A percentile compares a stretch with the other conserved stretches of the same genome.
These are phyloP conservation scores for Wickerhamiella sorbophila DNA, from an alignment of 805 yeast species.

Conservation along the genomic window DNA sequence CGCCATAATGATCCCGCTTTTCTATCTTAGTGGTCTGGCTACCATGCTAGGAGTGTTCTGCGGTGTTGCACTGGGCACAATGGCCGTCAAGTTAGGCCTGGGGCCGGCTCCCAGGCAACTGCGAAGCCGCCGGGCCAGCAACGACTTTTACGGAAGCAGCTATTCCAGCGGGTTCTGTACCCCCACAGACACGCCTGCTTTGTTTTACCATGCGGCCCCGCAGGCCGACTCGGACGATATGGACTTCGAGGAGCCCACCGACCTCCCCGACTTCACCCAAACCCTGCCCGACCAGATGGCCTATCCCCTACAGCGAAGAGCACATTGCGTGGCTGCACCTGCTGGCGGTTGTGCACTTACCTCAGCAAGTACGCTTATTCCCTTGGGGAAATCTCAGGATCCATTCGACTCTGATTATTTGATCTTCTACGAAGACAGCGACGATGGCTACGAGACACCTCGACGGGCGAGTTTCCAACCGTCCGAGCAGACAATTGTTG, in stretches of 20 bases:
- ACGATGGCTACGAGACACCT: background rate
- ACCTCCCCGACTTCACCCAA: background rate
- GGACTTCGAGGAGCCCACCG: background rate
- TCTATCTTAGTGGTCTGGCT: background rate
- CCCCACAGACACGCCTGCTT: background rate
- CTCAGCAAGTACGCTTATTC: background rate
- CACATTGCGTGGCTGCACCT: no score
- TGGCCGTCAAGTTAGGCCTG: background rate
- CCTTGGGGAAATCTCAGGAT: background rate
- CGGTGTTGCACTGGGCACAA: background rate
- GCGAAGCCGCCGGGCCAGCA: background rate
- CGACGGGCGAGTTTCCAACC: background rate
- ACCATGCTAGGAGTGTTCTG: background rate
- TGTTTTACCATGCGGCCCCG: background rate
- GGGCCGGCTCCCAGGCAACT: background rate
- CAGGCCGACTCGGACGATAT: background rate
- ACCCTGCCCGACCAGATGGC: background rate
- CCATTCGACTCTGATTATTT: background rate
- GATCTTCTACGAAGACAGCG: background rate
- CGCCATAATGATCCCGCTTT: background rate
- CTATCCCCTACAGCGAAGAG: background rate
- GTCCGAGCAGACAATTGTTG: background rate
- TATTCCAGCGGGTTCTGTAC: background rate
- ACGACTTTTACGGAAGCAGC: background rate
- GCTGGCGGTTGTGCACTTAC: background rate